Conservation (phyloP, 2,329 filamentous ascomycete species). For the Fusarium nodosum region DNA sequence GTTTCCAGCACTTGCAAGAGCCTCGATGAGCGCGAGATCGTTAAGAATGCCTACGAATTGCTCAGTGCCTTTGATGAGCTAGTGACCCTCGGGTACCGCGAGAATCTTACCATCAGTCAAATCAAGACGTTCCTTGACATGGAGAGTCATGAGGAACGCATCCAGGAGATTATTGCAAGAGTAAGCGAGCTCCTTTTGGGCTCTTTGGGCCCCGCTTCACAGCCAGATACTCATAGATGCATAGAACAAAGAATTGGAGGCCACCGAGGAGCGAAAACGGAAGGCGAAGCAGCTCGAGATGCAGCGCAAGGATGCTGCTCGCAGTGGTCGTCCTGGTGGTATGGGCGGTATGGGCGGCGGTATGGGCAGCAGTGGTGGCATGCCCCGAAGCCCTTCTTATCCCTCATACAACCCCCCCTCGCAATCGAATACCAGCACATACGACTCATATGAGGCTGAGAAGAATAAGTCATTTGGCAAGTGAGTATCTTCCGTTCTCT, state of each 20-base stretch:
- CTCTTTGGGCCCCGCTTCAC: background rate
- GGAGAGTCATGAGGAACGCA: conserved; percentile 98
- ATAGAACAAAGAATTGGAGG: conserved; percentile 98
- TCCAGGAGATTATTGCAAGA: conserved; percentile 96
- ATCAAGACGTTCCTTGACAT: conserved; percentile 99
- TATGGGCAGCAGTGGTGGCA: conserved; percentile 56
- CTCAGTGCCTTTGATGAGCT: conserved; percentile 98
- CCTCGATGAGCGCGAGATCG: conserved; percentile 93
- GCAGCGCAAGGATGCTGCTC: conserved; percentile 95
- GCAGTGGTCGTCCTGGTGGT: conserved; percentile 67
- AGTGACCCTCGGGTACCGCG: conserved; percentile 93
- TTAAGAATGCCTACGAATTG: conserved; percentile 94
- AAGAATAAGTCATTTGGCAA: conserved; percentile 94
- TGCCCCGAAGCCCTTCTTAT: conserved; percentile 83
- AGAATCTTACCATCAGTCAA: conserved; percentile 95
- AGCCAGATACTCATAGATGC: conserved; percentile 44
- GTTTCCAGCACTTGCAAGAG: conserved; percentile 97
- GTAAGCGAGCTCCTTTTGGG: conserved; percentile 63
- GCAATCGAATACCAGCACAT: conserved; percentile 82
- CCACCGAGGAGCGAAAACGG: conserved; percentile 96
- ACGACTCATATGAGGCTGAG: conserved; percentile 95
- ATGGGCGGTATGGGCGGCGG: conserved; percentile 50
- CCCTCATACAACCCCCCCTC: conserved; percentile 88
- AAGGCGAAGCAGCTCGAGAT: conserved; percentile 99
- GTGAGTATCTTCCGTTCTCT: conserved; percentile 59